phyloP scores from a whole-genome alignment of 805 yeast genomes.

The Candida yuanshanica region DNA sequence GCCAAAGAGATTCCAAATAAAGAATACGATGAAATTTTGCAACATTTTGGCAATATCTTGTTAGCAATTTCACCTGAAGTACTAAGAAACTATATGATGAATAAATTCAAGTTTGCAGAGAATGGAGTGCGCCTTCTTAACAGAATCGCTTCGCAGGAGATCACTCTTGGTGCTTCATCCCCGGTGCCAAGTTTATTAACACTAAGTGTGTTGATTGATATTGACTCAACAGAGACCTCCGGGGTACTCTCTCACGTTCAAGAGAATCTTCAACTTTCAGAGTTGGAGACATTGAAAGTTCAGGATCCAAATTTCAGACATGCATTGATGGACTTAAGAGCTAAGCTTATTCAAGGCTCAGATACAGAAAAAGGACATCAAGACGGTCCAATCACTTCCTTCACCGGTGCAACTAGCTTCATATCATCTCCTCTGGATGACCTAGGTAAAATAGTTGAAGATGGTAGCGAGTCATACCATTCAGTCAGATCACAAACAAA shows the following conservation, averaged over 20 bases:
- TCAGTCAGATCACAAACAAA: neutral
- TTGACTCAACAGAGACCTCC: slow-evolving; percentile 31
- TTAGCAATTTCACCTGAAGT: slow-evolving; percentile 18
- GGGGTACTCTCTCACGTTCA: slow-evolving; percentile 14
- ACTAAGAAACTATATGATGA: slow-evolving; percentile 24
- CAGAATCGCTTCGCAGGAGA: slow-evolving; percentile 4
- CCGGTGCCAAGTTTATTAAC: slow-evolving; percentile 15
- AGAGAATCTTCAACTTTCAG: slow-evolving; percentile 9
- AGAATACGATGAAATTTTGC: slow-evolving; percentile 22
- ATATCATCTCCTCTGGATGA: neutral
- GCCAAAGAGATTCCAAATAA: slow-evolving; percentile 8
- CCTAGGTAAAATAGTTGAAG: neutral
- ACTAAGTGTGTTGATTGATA: slow-evolving; percentile 14
- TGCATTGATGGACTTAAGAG: slow-evolving; percentile 6
- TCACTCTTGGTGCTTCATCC: slow-evolving; percentile 3
- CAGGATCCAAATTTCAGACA: slow-evolving; percentile 16
- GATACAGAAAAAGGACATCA: neutral
- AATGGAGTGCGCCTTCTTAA: slow-evolving; percentile 19
- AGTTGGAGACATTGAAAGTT: slow-evolving; percentile 3
- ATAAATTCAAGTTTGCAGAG: slow-evolving; percentile 17
- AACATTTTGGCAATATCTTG: slow-evolving; percentile 23
- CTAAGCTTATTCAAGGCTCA: slow-evolving; percentile 1
- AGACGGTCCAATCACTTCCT: neutral
- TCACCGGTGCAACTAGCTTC: neutral
- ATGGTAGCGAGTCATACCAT: neutral